Evolutionary conservation across 768 basidiomycete genomes (phyloP).

Genomic region (Dentipellis fragilis): DNA sequence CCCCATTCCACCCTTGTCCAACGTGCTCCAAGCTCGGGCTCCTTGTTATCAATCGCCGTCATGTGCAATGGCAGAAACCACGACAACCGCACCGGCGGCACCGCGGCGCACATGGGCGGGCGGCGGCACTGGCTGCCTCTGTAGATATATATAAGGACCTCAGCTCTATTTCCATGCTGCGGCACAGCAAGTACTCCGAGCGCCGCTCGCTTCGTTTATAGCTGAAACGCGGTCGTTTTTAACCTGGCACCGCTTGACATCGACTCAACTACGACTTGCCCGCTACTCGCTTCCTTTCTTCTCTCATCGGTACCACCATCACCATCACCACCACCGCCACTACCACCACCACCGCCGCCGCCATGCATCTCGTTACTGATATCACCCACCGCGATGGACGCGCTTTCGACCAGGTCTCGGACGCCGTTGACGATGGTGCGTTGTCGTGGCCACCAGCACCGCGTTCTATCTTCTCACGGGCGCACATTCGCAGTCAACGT

Average conservation of each 20-base stretch:
- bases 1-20: no score
- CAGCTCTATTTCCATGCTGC: no score
- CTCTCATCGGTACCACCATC: not conserved
- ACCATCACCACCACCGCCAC: not conserved
- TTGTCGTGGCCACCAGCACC: not conserved
- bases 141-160: no score
- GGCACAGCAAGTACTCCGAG: no score
- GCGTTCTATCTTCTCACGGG: constrained; percentile 2
- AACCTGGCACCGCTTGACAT: not conserved
- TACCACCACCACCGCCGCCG: not conserved
- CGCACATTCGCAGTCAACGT: constrained; percentile 44
- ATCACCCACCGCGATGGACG: constrained; percentile 15
- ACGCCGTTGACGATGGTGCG: constrained; percentile 40
- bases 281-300: not conserved
- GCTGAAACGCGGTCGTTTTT: not conserved
- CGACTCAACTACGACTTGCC: not conserved
- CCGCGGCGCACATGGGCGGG: no score
- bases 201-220: no score
- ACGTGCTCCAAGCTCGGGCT: no score
- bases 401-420: constrained; percentile 33
- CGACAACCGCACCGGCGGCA: no score
- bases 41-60: no score
- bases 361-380: not conserved
- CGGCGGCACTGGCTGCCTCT: no score
- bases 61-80: no score